Percentiles rank a stretch among this genome's conserved stretches.
These are phyloP conservation scores for Trichoderma lentiforme DNA, from an alignment of 2,329 filamentous ascomycete species.

Conservation along the genomic window DNA sequence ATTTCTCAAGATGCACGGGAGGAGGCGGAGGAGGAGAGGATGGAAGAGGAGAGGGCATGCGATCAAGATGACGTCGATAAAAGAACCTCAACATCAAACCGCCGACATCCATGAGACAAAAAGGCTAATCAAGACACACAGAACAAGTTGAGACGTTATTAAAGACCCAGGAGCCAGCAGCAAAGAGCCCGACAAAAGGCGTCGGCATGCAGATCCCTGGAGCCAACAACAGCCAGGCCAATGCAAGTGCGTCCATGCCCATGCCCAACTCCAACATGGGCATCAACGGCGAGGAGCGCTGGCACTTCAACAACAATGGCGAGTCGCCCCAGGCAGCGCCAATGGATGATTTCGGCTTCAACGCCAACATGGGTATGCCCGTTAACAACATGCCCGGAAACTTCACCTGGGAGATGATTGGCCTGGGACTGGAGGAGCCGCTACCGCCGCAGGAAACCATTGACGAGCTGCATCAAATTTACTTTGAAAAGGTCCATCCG, in stretches of 20 bases:
- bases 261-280: conserved; percentile 46
- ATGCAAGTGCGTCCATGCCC: conserved; percentile 27
- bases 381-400: conserved; percentile 51
- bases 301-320: conserved; percentile 52
- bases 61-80: neutral
- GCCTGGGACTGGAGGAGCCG: conserved; percentile 57
- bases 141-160: conserved; percentile 91
- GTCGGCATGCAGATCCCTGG: conserved; percentile 28
- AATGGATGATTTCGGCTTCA: conserved; percentile 59
- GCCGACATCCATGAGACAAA: neutral
- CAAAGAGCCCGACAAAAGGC: conserved; percentile 31
- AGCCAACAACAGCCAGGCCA: conserved; percentile 30
- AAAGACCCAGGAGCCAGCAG: conserved; percentile 62
- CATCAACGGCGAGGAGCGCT: conserved; percentile 50
- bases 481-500: conserved; percentile 86
- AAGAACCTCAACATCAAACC: too few relatives aligned
- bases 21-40: neutral
- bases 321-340: conserved; percentile 50
- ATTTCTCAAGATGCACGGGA: neutral
- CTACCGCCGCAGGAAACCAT: conserved; percentile 60
- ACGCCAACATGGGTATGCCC: conserved; percentile 45
- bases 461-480: conserved; percentile 85
- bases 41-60: neutral
- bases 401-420: conserved; percentile 77
- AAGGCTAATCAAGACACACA: conserved; percentile 35